Conservation (phyloP, 2,329 filamentous ascomycete species). For the Thielaviopsis ethacetica region DNA sequence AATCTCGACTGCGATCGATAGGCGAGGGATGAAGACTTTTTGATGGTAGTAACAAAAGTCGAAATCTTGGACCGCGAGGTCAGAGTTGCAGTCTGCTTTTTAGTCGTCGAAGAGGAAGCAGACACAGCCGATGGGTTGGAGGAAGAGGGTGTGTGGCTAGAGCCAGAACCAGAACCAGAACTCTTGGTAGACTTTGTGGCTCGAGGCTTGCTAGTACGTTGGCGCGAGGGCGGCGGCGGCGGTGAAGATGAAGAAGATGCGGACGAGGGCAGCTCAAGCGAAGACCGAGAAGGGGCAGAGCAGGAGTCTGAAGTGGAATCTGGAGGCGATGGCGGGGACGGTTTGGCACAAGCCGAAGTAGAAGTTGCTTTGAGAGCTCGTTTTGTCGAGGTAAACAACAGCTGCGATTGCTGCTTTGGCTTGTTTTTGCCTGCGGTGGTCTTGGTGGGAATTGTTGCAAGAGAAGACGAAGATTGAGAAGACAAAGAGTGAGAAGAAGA, state of each 20-base stretch:
- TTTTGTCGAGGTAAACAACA: slow-evolving; percentile 8
- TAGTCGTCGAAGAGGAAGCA: not conserved
- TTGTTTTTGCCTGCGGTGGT: not conserved
- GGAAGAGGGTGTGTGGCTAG: slow-evolving; percentile 5
- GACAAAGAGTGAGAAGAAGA: not conserved
- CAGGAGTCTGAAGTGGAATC: not conserved
- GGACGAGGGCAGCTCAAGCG: not conserved
- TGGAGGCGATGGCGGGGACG: not conserved
- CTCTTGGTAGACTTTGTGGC: slow-evolving; percentile 8
- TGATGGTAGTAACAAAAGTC: slow-evolving; percentile 7
- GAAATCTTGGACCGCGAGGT: slow-evolving; percentile 1
- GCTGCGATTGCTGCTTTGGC: slow-evolving; percentile 6
- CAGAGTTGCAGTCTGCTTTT: not conserved
- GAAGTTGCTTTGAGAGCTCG: not conserved
- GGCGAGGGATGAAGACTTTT: slow-evolving; percentile 5
- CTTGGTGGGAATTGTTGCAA: not conserved
- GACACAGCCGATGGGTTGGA: not conserved
- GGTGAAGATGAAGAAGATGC: slow-evolving; percentile 3
- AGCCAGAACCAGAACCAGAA: slow-evolving; percentile 3
- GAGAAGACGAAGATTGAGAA: not conserved
- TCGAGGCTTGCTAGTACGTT: slow-evolving; percentile 8
- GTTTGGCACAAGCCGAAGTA: not conserved
- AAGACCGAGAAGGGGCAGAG: not conserved
- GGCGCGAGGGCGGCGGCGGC: not conserved
- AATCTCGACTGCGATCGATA: not conserved